A percentile compares a stretch with the other conserved stretches of the same genome.
phyloP scores from a whole-genome alignment of 495 filamentous ascomycete species.

The Neurospora tetraspora region DNA sequence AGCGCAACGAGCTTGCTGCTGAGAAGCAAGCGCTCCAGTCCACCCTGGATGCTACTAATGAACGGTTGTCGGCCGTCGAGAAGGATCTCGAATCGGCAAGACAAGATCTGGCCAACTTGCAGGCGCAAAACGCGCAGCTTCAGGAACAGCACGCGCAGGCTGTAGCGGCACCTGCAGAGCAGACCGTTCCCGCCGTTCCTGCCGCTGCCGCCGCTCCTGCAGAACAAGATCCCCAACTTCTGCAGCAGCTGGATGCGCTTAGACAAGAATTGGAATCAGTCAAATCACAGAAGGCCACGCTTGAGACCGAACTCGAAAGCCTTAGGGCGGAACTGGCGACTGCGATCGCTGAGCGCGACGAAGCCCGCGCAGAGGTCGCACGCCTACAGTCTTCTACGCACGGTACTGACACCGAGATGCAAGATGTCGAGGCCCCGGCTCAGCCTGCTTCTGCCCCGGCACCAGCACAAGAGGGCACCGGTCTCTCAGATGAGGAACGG shows the following conservation, averaged over 20 bases:
- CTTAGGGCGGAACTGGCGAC: conserved; percentile 33
- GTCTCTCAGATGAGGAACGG: conserved; percentile 40
- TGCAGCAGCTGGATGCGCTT: conserved; percentile 51
- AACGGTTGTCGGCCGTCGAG: conserved; percentile 23
- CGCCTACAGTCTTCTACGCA: conserved; percentile 19
- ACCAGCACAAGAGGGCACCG: conserved; percentile 2
- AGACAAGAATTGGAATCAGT: conserved; percentile 33
- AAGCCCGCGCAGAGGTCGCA: conserved; percentile 38
- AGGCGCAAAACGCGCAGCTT: conserved; percentile 25
- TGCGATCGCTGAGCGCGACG: conserved; percentile 32
- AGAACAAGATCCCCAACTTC: conserved; percentile 44
- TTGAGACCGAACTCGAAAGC: conserved; percentile 37
- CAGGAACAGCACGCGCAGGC: conserved; percentile 16
- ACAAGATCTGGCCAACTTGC: conserved; percentile 24
- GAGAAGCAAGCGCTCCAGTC: conserved; percentile 29
- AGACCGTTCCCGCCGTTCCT: conserved; percentile 3
- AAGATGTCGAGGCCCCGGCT: conserved; percentile 19
- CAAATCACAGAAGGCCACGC: conserved; percentile 24
- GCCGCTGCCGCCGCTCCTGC: conserved; percentile 4
- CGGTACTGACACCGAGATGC: conserved; percentile 23
- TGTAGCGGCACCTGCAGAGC: conserved; percentile 3
- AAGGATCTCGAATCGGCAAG: conserved; percentile 28
- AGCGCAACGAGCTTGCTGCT: conserved; percentile 29
- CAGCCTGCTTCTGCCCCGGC: conserved; percentile 15
- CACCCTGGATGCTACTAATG: conserved; percentile 22